Evolutionary conservation across 2,329 filamentous ascomycete species (phyloP).

Genomic region (Talaromyces sp.): DNA sequence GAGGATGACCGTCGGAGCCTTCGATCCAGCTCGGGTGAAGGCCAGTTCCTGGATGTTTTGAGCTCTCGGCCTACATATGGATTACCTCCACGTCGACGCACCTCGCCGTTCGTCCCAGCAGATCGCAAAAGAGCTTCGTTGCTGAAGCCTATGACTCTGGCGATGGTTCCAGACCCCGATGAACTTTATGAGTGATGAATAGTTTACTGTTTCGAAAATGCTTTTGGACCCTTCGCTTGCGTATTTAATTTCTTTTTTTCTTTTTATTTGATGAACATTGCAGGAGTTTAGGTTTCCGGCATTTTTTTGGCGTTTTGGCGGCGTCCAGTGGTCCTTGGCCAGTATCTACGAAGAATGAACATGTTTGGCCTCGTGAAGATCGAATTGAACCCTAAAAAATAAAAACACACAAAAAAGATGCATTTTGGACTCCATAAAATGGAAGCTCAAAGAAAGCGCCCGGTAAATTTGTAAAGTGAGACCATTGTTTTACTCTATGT

Average conservation of each 20-base stretch:
- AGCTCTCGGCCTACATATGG: constrained; percentile 14
- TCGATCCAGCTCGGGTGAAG: constrained; percentile 12
- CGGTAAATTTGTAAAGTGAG: too few relatives aligned
- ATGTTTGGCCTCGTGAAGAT: not conserved
- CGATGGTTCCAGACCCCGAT: constrained; percentile 42
- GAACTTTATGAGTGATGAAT: constrained; percentile 36
- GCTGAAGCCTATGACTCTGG: constrained; percentile 32
- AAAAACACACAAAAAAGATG: too few relatives aligned
- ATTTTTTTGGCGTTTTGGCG: constrained; percentile 13
- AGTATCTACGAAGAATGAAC: constrained; percentile 1
- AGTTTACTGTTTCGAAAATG: not conserved
- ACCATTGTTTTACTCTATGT: too few relatives aligned
- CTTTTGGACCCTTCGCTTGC: not conserved
- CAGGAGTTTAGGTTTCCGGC: constrained; percentile 12
- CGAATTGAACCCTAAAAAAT: too few relatives aligned
- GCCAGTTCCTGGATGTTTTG: constrained; percentile 7
- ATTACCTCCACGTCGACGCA: constrained; percentile 17
- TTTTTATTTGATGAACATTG: constrained; percentile 9
- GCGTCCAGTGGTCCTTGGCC: not conserved
- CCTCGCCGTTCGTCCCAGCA: constrained; percentile 18
- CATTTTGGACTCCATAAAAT: too few relatives aligned
- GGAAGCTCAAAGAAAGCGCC: too few relatives aligned
- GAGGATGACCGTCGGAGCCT: constrained; percentile 20
- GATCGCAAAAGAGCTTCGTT: constrained; percentile 29
- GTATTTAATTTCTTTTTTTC: not conserved